These are phyloP conservation scores for Podospora comata DNA, from an alignment of 495 filamentous ascomycete genomes.

Conservation along the genomic window DNA sequence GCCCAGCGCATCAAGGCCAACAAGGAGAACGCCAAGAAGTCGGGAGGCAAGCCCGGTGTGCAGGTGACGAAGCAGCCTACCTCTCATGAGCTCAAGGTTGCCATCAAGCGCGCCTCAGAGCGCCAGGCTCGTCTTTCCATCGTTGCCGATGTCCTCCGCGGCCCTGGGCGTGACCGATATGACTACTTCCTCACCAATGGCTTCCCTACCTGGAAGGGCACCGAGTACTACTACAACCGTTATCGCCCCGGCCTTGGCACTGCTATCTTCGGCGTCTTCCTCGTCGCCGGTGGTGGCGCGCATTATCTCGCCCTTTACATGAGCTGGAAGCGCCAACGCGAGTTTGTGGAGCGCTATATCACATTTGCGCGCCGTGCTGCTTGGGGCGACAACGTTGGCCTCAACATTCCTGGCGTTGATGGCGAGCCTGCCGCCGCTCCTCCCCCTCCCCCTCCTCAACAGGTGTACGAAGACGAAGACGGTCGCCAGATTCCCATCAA, in stretches of 20 bases:
- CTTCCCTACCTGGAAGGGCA: conserved; percentile 94
- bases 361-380: conserved; percentile 81
- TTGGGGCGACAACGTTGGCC: conserved; percentile 63
- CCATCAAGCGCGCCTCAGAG: conserved; percentile 71
- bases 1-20: conserved; percentile 62
- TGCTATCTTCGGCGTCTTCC: conserved; percentile 77
- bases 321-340: conserved; percentile 80
- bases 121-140: conserved; percentile 78
- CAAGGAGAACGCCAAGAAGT: conserved; percentile 51
- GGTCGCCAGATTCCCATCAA: conserved; percentile 60
- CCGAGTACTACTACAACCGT: conserved; percentile 94
- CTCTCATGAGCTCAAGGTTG: conserved; percentile 66
- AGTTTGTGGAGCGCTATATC: conserved; percentile 89
- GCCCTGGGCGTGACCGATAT: conserved; percentile 77
- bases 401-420: conserved; percentile 57
- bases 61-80: conserved; percentile 69
- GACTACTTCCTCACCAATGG: conserved; percentile 93
- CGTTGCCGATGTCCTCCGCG: conserved; percentile 80
- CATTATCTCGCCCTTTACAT: conserved; percentile 84
- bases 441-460: conserved; percentile 27
- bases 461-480: conserved; percentile 48
- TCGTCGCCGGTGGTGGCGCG: conserved; percentile 75
- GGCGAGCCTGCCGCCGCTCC: conserved; percentile 40
- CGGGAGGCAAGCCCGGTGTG: conserved; percentile 56
- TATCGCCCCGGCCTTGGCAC: conserved; percentile 86